These are phyloP conservation scores for Carex kokanica DNA, from an alignment of 176 grass and related monocot genomes.

Conservation along the genomic window DNA sequence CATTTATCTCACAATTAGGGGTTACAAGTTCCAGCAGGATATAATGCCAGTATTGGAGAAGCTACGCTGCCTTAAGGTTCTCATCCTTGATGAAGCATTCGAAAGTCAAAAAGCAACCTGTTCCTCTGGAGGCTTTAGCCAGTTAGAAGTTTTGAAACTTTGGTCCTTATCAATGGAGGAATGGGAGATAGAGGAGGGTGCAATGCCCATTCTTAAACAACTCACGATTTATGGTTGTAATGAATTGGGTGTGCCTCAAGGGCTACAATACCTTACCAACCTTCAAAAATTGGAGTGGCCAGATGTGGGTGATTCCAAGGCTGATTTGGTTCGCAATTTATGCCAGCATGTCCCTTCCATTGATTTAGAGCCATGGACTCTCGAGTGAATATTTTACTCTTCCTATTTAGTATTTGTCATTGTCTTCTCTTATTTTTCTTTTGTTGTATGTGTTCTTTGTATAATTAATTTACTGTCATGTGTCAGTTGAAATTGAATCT, in stretches of 20 bases:
- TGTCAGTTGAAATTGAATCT: no score
- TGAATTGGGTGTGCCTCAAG: neutral
- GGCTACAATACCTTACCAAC: no score
- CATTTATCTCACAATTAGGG: rapidly evolving
- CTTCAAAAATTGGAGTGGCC: neutral
- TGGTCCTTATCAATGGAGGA: neutral
- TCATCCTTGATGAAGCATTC: neutral
- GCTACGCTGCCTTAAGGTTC: neutral
- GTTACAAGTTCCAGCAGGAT: no score
- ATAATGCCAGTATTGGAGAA: no score
- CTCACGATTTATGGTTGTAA: rapidly evolving
- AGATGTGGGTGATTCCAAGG: no score
- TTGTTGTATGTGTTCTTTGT: no score
- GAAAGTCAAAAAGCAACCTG: neutral
- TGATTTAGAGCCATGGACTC: no score
- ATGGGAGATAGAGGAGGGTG: slow-evolving; percentile 4
- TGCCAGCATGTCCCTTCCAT: neutral
- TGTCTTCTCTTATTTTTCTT: no score
- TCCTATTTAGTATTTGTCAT: no score
- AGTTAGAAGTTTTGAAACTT: neutral
- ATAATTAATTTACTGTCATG: no score
- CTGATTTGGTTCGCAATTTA: neutral
- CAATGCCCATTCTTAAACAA: neutral
- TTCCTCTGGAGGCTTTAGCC: neutral
- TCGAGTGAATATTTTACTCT: no score